Conservation (phyloP, 805 yeast genomes). For the Candida sanyiensis region DNA sequence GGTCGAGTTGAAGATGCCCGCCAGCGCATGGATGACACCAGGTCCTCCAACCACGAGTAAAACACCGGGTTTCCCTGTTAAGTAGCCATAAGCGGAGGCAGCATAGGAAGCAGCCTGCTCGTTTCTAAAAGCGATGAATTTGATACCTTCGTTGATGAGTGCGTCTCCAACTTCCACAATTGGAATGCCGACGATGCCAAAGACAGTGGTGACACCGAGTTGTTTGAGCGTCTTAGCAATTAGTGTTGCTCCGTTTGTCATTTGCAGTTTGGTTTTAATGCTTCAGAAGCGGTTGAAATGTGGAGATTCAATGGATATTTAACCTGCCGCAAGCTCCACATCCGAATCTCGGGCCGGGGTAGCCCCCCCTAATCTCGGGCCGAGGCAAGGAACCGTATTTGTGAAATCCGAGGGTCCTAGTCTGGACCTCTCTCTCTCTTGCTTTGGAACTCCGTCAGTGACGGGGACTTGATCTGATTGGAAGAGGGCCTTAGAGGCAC, state of each 20-base stretch:
- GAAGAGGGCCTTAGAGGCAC: too few species aligned
- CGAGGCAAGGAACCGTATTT: too few species aligned
- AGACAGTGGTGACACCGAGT: constrained; percentile 50
- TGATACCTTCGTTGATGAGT: constrained; percentile 45
- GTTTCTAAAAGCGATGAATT: constrained; percentile 57
- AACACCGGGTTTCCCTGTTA: constrained; percentile 62
- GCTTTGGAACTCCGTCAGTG: too few species aligned
- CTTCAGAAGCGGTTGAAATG: too few species aligned
- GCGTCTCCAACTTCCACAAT: constrained; percentile 66
- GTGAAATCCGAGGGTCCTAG: too few species aligned
- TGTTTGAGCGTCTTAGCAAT: constrained; percentile 43
- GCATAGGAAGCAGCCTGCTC: constrained; percentile 76
- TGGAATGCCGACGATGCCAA: constrained; percentile 75
- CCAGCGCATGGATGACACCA: constrained; percentile 60
- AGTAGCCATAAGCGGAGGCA: constrained; percentile 63
- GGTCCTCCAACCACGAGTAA: constrained; percentile 73
- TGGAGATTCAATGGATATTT: too few species aligned
- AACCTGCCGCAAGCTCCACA: too few species aligned
- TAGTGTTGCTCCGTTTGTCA: constrained; percentile 35
- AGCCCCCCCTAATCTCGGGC: background rate
- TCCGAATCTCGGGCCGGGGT: too few species aligned
- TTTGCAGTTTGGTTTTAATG: too few species aligned
- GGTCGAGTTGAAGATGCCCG: constrained; percentile 60
- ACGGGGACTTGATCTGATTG: too few species aligned
- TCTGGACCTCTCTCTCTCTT: too few species aligned